phyloP scores from a whole-genome alignment of 2,329 filamentous ascomycete genomes.

The Arthrobotrys conoides region DNA sequence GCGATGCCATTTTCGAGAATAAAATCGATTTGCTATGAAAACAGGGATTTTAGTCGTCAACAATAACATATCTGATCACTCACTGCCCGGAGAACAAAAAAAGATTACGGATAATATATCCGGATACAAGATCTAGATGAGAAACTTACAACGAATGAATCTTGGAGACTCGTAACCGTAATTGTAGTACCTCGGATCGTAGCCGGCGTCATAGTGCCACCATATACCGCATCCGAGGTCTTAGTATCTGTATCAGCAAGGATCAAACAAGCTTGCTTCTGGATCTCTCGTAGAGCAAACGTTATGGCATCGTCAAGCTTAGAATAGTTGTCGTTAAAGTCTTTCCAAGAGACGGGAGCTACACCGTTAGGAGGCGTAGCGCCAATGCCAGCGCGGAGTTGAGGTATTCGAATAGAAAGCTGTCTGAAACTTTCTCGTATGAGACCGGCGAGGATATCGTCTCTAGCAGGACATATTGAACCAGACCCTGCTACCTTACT shows the following conservation, averaged over 20 bases:
- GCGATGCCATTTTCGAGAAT: neutral
- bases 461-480: conserved; percentile 19
- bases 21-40: neutral
- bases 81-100: too few species aligned
- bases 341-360: neutral
- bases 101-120: too few species aligned
- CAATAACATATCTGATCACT: too few species aligned
- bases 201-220: conserved; percentile 1
- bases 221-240: conserved; percentile 2
- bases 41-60: too few species aligned
- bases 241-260: conserved; percentile 20
- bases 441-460: neutral
- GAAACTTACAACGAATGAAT: conserved; percentile 9
- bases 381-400: neutral
- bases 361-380: neutral
- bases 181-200: neutral
- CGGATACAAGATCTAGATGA: neutral
- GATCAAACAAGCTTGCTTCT: conserved; percentile 25
- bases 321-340: conserved; percentile 3
- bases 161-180: conserved; percentile 1
- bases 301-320: neutral
- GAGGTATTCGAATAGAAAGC: conserved; percentile 6
- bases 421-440: conserved; percentile 1
- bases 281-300: conserved; percentile 8
- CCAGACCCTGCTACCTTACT: neutral